These are phyloP conservation scores for Entomortierella lignicola DNA, from an alignment of 192 early-diverging fungal species.

Conservation along the genomic window DNA sequence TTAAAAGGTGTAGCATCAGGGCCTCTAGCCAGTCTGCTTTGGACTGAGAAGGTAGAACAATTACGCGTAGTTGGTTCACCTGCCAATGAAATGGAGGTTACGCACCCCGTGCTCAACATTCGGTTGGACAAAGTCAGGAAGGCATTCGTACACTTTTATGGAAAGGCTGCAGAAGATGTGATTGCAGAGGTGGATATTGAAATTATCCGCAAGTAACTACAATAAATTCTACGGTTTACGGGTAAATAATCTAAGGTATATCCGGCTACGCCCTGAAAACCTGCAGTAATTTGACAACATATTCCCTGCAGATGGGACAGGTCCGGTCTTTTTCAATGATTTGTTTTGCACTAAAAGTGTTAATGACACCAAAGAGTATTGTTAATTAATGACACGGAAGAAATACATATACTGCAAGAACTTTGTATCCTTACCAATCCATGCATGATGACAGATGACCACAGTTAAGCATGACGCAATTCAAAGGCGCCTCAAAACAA, in stretches of 20 bases:
- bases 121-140: slow-evolving; percentile 57
- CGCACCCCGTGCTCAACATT: slow-evolving; percentile 83
- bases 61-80: slow-evolving; percentile 58
- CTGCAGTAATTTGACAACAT: slow-evolving; percentile 71
- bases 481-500: slow-evolving; percentile 80
- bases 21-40: slow-evolving; percentile 55
- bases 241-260: not conserved
- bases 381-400: not conserved
- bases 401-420: not conserved
- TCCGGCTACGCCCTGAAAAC: slow-evolving; percentile 69
- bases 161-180: slow-evolving; percentile 36
- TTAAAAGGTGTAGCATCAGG: slow-evolving; percentile 34
- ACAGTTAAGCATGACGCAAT: slow-evolving; percentile 87
- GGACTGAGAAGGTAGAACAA: slow-evolving; percentile 43
- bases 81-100: slow-evolving; percentile 67
- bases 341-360: slow-evolving; percentile 44
- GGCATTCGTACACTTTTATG: slow-evolving; percentile 63
- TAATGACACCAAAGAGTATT: not conserved
- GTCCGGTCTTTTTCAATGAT: slow-evolving; percentile 60
- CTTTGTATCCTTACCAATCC: slow-evolving; percentile 59
- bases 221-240: no score
- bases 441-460: slow-evolving; percentile 86
- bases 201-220: slow-evolving; percentile 4
- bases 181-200: slow-evolving; percentile 53
- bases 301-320: slow-evolving; percentile 85